These are phyloP conservation scores for Nitzschia inconspicua DNA, from an alignment of 108 stramenopile genomes.

Conservation along the genomic window DNA sequence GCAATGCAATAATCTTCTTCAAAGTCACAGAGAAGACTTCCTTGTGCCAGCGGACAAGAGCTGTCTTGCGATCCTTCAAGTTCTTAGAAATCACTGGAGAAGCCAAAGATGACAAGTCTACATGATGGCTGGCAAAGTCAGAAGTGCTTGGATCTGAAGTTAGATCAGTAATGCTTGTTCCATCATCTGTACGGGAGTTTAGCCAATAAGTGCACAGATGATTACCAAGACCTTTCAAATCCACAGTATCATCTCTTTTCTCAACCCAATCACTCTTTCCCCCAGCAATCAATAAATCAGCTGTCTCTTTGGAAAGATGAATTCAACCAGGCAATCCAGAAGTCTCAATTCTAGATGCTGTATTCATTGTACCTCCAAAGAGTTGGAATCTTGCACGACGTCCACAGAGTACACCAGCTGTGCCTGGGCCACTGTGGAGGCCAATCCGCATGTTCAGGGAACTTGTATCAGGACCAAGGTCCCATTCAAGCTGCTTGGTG, in stretches of 20 bases:
- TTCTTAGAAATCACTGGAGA: too few relatives aligned
- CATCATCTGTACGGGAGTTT: too few relatives aligned
- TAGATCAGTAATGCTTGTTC: too few relatives aligned
- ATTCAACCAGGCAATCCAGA: conserved; percentile 1
- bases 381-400: conserved; percentile 38
- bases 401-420: conserved; percentile 41
- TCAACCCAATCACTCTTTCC: too few relatives aligned
- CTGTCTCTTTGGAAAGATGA: conserved; percentile 19
- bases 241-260: too few relatives aligned
- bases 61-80: too few relatives aligned
- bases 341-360: conserved; percentile 14
- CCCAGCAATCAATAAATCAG: conserved; percentile 13
- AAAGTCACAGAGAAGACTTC: neutral
- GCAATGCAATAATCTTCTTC: too few relatives aligned
- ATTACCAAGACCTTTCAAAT: conserved; percentile 43
- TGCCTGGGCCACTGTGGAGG: conserved; percentile 44
- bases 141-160: too few relatives aligned
- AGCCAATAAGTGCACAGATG: conserved; percentile 44
- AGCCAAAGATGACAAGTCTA: too few relatives aligned
- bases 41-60: too few relatives aligned
- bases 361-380: conserved; percentile 50
- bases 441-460: conserved; percentile 50
- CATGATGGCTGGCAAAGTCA: too few relatives aligned
- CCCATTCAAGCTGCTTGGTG: conserved; percentile 7
- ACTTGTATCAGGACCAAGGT: conserved; percentile 15